Percentiles rank a stretch among this genome's conserved stretches.
These are phyloP conservation scores for Yamadazyma mexicana DNA, from an alignment of 1,139 yeast genomes.

Conservation along the genomic window DNA sequence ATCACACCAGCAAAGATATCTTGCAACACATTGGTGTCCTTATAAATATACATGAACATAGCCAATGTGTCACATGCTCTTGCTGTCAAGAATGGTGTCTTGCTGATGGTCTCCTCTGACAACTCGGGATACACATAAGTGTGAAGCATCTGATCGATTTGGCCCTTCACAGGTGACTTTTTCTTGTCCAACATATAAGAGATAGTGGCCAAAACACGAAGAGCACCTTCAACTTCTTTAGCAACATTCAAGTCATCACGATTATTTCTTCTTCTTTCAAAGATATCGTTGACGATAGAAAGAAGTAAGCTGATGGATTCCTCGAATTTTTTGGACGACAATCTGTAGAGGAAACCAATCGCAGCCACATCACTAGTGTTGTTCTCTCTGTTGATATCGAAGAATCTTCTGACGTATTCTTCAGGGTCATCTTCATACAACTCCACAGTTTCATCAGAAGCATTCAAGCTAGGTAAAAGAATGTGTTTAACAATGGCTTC, in stretches of 20 bases:
- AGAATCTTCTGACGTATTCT: slow-evolving; percentile 68
- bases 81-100: slow-evolving; percentile 51
- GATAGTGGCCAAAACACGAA: slow-evolving; percentile 48
- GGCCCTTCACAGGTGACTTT: slow-evolving; percentile 44
- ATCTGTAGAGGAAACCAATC: slow-evolving; percentile 64
- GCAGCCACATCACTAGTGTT: slow-evolving; percentile 83
- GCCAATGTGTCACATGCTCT: slow-evolving; percentile 59
- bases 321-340: slow-evolving; percentile 47
- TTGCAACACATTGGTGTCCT: slow-evolving; percentile 41
- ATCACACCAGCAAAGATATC: slow-evolving; percentile 47
- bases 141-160: slow-evolving; percentile 44
- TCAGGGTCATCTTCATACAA: slow-evolving; percentile 72
- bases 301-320: slow-evolving; percentile 43
- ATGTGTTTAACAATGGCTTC: slow-evolving; percentile 60
- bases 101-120: slow-evolving; percentile 27
- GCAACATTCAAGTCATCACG: slow-evolving; percentile 32
- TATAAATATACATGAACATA: slow-evolving; percentile 40
- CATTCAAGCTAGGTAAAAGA: slow-evolving; percentile 62
- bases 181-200: slow-evolving; percentile 42
- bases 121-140: slow-evolving; percentile 51
- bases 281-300: slow-evolving; percentile 50
- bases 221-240: slow-evolving; percentile 50
- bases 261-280: slow-evolving; percentile 41
- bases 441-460: slow-evolving; percentile 55
- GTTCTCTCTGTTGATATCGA: slow-evolving; percentile 69